Conservation (phyloP, 2,329 filamentous ascomycete species). For the Alternaria dauci region DNA sequence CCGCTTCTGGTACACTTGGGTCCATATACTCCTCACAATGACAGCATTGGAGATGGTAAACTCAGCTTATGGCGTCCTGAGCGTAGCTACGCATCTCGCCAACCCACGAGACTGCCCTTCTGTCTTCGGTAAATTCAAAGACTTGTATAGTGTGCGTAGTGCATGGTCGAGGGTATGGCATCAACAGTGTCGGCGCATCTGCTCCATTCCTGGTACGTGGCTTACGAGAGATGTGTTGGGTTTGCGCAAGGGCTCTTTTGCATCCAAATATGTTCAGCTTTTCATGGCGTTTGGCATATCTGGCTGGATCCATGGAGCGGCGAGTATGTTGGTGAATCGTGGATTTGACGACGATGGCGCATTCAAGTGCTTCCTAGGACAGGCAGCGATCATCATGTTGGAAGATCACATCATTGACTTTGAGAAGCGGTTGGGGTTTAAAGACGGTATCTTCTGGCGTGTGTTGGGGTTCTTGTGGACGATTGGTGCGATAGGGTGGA, state of each 20-base stretch:
- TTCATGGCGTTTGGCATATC: constrained; percentile 36
- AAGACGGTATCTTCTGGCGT: constrained; percentile 26
- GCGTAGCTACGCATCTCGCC: constrained; percentile 27
- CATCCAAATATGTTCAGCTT: constrained; percentile 42
- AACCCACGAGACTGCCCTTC: constrained; percentile 39
- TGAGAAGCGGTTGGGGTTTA: constrained; percentile 28
- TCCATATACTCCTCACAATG: constrained; percentile 32
- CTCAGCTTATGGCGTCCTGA: constrained; percentile 18
- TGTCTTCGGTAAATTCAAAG: constrained; percentile 30
- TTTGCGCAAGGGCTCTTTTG: constrained; percentile 37
- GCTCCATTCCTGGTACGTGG: constrained; percentile 25
- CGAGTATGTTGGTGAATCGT: constrained; percentile 25
- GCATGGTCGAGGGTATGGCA: constrained; percentile 41
- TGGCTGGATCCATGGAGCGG: constrained; percentile 25
- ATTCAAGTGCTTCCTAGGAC: constrained; percentile 30
- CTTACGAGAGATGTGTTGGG: constrained; percentile 30
- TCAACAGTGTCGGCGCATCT: constrained; percentile 33
- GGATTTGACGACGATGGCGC: constrained; percentile 27
- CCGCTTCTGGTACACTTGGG: constrained; percentile 27
- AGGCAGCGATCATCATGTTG: constrained; percentile 38
- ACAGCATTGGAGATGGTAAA: constrained; percentile 26
- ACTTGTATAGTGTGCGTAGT: constrained; percentile 29
- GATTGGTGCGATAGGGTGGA: constrained; percentile 28
- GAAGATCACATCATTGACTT: constrained; percentile 42
- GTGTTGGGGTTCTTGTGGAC: constrained; percentile 34